Evolutionary conservation across 768 basidiomycete species (phyloP).

Genomic region (Mycena vulgaris): DNA sequence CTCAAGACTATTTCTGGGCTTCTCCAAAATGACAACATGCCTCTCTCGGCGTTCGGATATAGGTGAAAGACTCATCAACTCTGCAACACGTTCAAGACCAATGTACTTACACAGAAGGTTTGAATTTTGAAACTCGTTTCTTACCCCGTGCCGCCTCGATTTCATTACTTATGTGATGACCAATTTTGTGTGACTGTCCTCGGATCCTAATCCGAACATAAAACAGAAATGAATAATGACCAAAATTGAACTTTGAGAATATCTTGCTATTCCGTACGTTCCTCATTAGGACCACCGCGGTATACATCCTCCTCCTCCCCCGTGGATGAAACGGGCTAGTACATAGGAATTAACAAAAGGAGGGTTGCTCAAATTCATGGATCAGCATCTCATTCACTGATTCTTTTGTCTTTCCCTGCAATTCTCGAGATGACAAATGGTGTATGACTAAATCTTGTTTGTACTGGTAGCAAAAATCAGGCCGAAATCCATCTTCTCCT

Average conservation of each 20-base stretch:
- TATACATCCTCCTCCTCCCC: no score
- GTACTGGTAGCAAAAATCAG: no score
- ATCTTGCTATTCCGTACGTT: background rate
- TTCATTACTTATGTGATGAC: no score
- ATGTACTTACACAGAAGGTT: no score
- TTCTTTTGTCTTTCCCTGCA: background rate
- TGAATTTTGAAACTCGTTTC: no score
- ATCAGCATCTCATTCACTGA: background rate
- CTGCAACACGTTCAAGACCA: background rate
- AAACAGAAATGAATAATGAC: background rate
- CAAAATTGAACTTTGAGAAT: background rate
- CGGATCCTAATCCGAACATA: background rate
- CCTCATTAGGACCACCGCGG: no score
- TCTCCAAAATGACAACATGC: background rate
- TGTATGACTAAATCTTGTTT: no score
- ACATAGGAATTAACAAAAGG: background rate
- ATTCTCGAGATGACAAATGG: no score
- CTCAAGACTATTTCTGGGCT: background rate
- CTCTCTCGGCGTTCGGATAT: background rate
- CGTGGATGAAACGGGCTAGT: background rate
- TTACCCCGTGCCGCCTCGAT: no score
- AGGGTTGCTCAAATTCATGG: background rate
- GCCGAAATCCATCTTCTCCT: no score
- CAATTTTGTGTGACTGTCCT: no score
- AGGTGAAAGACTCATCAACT: background rate